Base-by-base conservation (phyloP, 2,329 filamentous ascomycete genomes). In the Biscogniauxia marginata region DNA sequence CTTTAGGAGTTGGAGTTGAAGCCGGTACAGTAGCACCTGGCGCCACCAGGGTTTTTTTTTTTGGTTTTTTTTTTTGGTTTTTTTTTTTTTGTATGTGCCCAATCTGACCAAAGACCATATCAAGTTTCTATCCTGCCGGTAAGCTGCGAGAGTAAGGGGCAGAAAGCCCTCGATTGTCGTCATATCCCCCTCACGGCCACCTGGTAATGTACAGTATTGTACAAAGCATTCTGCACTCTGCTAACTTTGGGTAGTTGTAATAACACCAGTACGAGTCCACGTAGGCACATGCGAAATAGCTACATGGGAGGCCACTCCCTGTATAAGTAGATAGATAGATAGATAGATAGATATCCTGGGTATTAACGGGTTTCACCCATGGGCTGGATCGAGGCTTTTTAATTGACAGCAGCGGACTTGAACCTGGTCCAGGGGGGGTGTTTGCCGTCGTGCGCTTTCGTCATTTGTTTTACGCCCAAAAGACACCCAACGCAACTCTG, bases 391-490 rank as follows among this genome's bases (percentile, higher is more conserved):
- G 30, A 39, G 30, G 30, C 13, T 16, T 39, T 39, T 39, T 39
- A 39, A 39, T 16, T 39, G 30, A 39, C n/a, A 39, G 30, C 30
- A 39, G 7, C 30, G 11, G 30, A 39, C 30, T 39, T 39, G 30
- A n/a, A n/a, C 30, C 30, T n/a, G 30, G 30, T 39, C 30, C 13
- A 50, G 34, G 39, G 18, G 47, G 52, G 50, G 25, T 52, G 16
- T 39, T 45, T 48, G 6, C 24, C 23, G 30, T 22, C 46, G 44
- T 30, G 53, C 39, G 34, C 34, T 52, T 13, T 25, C 39, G 52
- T 54, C 52, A 54, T 46, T 49, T 34, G 44, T 57, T 45, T 43
- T 24, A 46, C 20, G 50, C 46, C 50, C 49, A 48, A 47, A 50
- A 39, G 50, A 24, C 39, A 39, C 30, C 30, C 30, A 39, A 39